phyloP scores from a whole-genome alignment of 306 rosid genomes.

The Acmispon strigosus region DNA sequence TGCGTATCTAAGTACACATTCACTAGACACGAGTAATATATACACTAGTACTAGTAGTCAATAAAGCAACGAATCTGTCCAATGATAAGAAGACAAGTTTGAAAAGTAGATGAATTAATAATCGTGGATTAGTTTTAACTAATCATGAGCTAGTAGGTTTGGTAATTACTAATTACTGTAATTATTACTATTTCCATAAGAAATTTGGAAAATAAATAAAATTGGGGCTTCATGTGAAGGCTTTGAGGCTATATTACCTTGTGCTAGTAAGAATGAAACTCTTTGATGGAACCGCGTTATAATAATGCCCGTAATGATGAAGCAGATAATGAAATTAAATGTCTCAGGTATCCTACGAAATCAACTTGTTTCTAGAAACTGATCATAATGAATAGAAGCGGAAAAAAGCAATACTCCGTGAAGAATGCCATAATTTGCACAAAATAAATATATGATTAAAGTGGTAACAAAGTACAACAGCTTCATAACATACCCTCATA shows the following conservation, averaged over 20 bases:
- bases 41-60: background rate
- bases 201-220: background rate
- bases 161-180: background rate
- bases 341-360: background rate
- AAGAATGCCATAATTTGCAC: background rate
- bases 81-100: conserved; percentile 26
- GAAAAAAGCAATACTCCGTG: background rate
- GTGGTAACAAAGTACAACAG: background rate
- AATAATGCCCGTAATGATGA: conserved; percentile 14
- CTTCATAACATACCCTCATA: too few species aligned
- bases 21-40: too few species aligned
- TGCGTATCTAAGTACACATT: too few species aligned
- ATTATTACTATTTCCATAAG: background rate
- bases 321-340: background rate
- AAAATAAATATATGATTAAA: background rate
- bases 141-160: conserved; percentile 6
- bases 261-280: background rate
- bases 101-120: conserved; percentile 22
- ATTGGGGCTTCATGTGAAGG: conserved; percentile 11
- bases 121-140: conserved; percentile 11
- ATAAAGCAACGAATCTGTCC: background rate
- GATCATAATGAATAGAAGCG: background rate
- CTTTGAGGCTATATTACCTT: background rate
- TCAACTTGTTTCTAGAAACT: background rate
- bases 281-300: conserved; percentile 7